These are phyloP conservation scores for Brassica hybrid DNA, from an alignment of 441 rosid species.

Conservation along the genomic window DNA sequence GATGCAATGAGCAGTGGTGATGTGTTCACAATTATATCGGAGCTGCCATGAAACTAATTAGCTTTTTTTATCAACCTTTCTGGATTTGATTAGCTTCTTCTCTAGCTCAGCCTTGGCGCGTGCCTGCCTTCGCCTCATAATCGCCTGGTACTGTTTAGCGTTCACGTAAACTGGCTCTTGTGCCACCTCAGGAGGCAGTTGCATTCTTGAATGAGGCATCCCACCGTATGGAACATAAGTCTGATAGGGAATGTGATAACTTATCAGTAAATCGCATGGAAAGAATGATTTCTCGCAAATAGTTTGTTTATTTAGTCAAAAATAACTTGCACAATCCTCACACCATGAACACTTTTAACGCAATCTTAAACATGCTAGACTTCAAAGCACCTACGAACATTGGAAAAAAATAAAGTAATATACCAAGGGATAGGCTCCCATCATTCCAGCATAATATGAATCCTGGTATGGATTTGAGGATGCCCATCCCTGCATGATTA, in stretches of 20 bases:
- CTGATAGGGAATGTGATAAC: conserved; percentile 52
- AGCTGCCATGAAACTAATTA: conserved; percentile 16
- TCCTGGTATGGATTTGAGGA: conserved; percentile 81
- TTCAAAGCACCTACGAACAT: too few species aligned
- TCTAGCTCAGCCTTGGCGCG: conserved; percentile 96
- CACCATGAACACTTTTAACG: neutral
- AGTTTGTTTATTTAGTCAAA: too few species aligned
- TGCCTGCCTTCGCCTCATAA: conserved; percentile 91
- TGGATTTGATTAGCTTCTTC: conserved; percentile 74
- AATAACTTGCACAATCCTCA: neutral
- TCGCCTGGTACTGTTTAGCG: conserved; percentile 93
- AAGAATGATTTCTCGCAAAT: too few species aligned
- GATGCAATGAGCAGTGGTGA: neutral
- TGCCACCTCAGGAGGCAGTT: conserved; percentile 82
- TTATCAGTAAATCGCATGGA: conserved; percentile 16
- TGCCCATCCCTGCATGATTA: conserved; percentile 77
- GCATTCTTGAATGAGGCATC: conserved; percentile 84
- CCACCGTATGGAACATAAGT: conserved; percentile 77
- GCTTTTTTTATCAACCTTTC: too few species aligned
- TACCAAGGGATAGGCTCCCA: conserved; percentile 61
- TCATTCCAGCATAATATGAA: conserved; percentile 79
- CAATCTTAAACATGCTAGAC: conserved; percentile 8
- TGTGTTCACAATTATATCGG: neutral
- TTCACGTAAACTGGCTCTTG: conserved; percentile 96
- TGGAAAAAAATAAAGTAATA: too few species aligned